A percentile compares a stretch with the other conserved stretches of the same genome.
These are phyloP conservation scores for Hypoxylon sp. DNA, from an alignment of 2,329 filamentous ascomycete species.

Conservation along the genomic window DNA sequence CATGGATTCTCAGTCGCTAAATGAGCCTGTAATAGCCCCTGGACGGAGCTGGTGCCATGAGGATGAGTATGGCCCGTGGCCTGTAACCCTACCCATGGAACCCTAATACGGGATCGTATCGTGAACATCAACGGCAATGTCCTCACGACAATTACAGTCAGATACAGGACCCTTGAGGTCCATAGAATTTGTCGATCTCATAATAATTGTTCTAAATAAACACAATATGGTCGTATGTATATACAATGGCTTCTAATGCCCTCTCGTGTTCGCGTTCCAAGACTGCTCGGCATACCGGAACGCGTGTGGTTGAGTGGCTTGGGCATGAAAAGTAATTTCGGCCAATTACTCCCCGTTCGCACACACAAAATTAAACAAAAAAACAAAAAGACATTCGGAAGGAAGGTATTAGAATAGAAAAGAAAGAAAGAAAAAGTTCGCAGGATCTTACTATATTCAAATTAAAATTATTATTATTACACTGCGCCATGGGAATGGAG, in stretches of 20 bases:
- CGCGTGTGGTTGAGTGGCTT: conserved; percentile 36
- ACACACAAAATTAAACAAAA: conserved; percentile 38
- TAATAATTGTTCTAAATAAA: conserved; percentile 10
- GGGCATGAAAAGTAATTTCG: conserved; percentile 44
- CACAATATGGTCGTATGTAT: conserved; percentile 19
- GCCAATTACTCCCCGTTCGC: conserved; percentile 29
- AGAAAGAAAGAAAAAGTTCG: conserved; percentile 16
- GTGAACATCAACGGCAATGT: conserved; percentile 16
- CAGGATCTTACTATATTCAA: conserved; percentile 30
- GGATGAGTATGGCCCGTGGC: conserved; percentile 24
- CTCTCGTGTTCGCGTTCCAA: conserved; percentile 40
- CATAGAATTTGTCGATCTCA: conserved; percentile 6
- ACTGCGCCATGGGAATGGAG: conserved; percentile 30
- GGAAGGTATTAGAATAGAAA: conserved; percentile 1
- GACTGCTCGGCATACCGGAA: conserved; percentile 25
- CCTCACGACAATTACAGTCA: conserved; percentile 14
- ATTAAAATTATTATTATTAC: conserved; percentile 35
- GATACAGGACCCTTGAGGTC: conserved; percentile 10
- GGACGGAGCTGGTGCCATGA: conserved; percentile 17
- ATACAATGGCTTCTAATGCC: conserved; percentile 2
- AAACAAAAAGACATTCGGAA: conserved; percentile 13
- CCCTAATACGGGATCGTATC: conserved; percentile 36
- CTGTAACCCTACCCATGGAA: conserved; percentile 43
- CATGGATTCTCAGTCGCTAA: conserved; percentile 40
- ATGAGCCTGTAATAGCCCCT: conserved; percentile 42